These are phyloP conservation scores for Thymus quinquecostatus DNA, from an alignment of 257 asterid genomes.

Conservation along the genomic window DNA sequence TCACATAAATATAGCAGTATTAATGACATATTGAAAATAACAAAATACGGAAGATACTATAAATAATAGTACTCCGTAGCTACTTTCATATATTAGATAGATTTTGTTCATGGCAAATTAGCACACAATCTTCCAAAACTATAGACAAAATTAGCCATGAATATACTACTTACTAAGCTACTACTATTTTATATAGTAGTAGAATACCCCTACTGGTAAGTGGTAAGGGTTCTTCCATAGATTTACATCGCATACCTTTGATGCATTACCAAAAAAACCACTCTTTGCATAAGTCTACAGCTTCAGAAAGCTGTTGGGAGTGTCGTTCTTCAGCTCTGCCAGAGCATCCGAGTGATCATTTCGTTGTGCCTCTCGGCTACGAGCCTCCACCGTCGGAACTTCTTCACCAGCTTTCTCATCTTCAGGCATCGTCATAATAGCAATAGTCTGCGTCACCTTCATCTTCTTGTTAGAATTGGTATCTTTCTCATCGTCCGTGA, in stretches of 20 bases:
- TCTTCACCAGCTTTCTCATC: slow-evolving; percentile 17
- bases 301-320: slow-evolving; percentile 42
- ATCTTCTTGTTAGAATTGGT: slow-evolving; percentile 24
- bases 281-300: slow-evolving; percentile 78
- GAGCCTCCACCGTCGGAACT: slow-evolving; percentile 26
- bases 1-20: too few species aligned
- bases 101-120: too few species aligned
- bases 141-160: too few species aligned
- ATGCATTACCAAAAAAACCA: slow-evolving; percentile 65
- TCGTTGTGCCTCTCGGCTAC: slow-evolving; percentile 32
- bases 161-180: too few species aligned
- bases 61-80: too few species aligned
- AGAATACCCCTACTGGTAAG: slow-evolving; percentile 38
- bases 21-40: too few species aligned
- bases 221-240: slow-evolving; percentile 40
- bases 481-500: not conserved
- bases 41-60: too few species aligned
- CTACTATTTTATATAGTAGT: too few species aligned
- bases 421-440: slow-evolving; percentile 27
- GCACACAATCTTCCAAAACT: too few species aligned
- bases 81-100: too few species aligned
- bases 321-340: slow-evolving; percentile 30
- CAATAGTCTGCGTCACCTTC: slow-evolving; percentile 30
- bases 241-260: slow-evolving; percentile 43
- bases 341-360: slow-evolving; percentile 33